Base-by-base conservation (phyloP, 306 rosid genomes). In the Abrus precatorius region DNA sequence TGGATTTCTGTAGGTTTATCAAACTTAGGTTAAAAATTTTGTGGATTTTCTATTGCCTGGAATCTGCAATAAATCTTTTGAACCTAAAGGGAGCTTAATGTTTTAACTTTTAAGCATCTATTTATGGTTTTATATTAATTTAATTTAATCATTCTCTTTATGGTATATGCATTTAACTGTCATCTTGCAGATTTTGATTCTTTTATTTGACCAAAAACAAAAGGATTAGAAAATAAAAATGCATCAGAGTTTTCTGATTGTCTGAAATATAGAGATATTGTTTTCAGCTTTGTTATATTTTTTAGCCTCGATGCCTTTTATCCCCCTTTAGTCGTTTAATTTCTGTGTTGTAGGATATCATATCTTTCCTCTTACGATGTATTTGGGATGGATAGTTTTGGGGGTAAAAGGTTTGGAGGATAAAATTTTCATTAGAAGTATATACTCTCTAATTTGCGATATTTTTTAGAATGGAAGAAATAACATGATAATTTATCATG, bases 1-100 rank as follows among this genome's bases (percentile, higher is more conserved):
- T 86, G 3, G 98, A 96, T 75, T 97, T 95, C 69, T 97, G 99
- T 95, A 89, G 76, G 97, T 79, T 63, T 72, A 80, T 84, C 53
- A 41, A 53, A 49, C 56, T 64, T 63, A 8, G 63, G 50, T 78
- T 57, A 50, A 52, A 44, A 47, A 12, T 45, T 57, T 53, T 67
- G 76, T 74, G 52, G 45, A 38, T 34, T 80, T 76, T 45, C 34
- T 63, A 54, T 47, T 38, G 34, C 27, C 9, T n/a, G 55, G 69
- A 20, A 63, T 38, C 40, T 69, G 62, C 9, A 62, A 13, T 65
- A 20, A 28, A 3, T 52, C 12, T 34, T 82, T 64, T 66, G 41
- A 33, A 56, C 30, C 32, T 30, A 40, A 64, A 34, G 40, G 74
- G 65, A 43, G 52, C 52, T 57, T 12, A n/a, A 40, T 69, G 63